Evolutionary conservation across 148 eudicot genomes (phyloP).

Genomic region (Amaranthus palmeri): DNA sequence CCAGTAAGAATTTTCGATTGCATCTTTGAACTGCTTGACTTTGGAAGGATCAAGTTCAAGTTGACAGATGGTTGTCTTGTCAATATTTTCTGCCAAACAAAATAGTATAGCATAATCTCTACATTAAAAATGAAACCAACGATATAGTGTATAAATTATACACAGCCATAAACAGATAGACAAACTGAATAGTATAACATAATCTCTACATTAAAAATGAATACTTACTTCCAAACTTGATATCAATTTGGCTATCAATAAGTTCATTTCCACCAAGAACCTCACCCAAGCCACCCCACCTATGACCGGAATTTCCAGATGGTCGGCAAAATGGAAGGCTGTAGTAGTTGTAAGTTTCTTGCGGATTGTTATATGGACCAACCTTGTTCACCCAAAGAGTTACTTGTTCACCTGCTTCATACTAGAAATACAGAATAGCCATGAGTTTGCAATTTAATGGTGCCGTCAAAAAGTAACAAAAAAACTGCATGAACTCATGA

Average conservation of each 20-base stretch:
- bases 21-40: slow-evolving; percentile 77
- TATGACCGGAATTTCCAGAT: slow-evolving; percentile 61
- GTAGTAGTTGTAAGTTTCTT: slow-evolving; percentile 93
- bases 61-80: slow-evolving; percentile 60
- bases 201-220: slow-evolving; percentile 6
- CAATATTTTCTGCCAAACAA: slow-evolving; percentile 66
- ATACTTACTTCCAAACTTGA: slow-evolving; percentile 71
- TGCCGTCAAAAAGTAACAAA: background rate
- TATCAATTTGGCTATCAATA: slow-evolving; percentile 81
- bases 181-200: background rate
- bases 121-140: background rate
- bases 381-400: slow-evolving; percentile 95
- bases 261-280: slow-evolving; percentile 97
- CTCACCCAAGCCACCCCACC: slow-evolving; percentile 99
- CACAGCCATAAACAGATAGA: background rate
- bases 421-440: slow-evolving; percentile 38
- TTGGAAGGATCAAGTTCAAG: slow-evolving; percentile 72
- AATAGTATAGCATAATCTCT: background rate
- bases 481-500: background rate
- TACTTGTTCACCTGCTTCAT: slow-evolving; percentile 65
- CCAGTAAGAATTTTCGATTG: slow-evolving; percentile 89
- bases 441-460: background rate
- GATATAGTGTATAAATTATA: background rate
- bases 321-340: slow-evolving; percentile 88
- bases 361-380: slow-evolving; percentile 97